These are phyloP conservation scores for Penicillium ochrochloron DNA, from an alignment of 495 filamentous ascomycete genomes.

Conservation along the genomic window DNA sequence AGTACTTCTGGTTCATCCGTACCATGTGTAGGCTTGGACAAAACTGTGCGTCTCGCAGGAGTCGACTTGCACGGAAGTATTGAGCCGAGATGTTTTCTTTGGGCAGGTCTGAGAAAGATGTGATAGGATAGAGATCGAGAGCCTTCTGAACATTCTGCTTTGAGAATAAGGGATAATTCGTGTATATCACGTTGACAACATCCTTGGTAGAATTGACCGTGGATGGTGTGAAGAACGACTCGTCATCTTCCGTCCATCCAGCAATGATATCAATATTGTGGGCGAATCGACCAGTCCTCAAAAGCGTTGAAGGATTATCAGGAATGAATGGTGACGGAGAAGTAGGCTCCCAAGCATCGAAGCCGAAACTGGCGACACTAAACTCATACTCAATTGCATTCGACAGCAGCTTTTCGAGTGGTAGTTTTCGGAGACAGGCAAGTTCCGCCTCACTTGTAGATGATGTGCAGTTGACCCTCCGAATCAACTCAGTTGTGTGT, in stretches of 20 bases:
- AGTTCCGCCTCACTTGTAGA: constrained; percentile 17
- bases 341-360: constrained; percentile 16
- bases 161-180: constrained; percentile 9
- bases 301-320: constrained; percentile 18
- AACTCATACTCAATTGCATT: constrained; percentile 10
- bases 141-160: constrained; percentile 12
- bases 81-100: constrained; percentile 14
- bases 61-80: constrained; percentile 20
- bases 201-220: constrained; percentile 4
- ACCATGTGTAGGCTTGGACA: constrained; percentile 15
- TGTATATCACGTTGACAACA: constrained; percentile 4
- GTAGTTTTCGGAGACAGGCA: constrained; percentile 16
- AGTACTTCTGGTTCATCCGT: constrained; percentile 23
- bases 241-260: constrained; percentile 23
- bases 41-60: constrained; percentile 16
- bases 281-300: constrained; percentile 21
- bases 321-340: constrained; percentile 21
- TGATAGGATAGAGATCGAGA: constrained; percentile 19
- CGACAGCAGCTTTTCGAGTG: constrained; percentile 9
- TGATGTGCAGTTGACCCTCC: constrained; percentile 16
- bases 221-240: constrained; percentile 16
- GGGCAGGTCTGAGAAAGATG: constrained; percentile 5
- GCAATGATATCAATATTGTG: constrained; percentile 20
- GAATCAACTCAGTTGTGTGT: constrained; percentile 16
- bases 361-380: background rate